Conservation (phyloP, 352 stramenopile species). For the Pythium myriotylum region DNA sequence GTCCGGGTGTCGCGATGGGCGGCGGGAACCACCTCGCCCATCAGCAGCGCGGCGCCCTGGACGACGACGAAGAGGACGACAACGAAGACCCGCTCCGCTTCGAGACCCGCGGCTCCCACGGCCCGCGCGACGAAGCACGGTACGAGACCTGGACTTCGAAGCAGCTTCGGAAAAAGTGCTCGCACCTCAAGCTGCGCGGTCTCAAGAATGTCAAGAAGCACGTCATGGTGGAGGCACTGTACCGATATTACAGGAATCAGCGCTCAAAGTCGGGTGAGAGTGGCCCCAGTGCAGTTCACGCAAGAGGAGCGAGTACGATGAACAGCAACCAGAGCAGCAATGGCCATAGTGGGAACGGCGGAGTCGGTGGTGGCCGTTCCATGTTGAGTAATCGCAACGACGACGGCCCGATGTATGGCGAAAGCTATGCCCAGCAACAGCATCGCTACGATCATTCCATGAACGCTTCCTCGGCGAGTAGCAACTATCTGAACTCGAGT, state of each 20-base stretch:
- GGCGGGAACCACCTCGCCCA: background rate
- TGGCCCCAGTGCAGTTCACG: background rate
- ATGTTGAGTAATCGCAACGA: conserved; percentile 11
- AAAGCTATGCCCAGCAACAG: conserved; percentile 12
- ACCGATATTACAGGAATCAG: conserved; percentile 76
- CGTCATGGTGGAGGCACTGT: conserved; percentile 83
- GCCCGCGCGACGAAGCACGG: conserved; percentile 54
- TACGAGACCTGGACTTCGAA: conserved; percentile 87
- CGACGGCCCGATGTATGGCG: conserved; percentile 8
- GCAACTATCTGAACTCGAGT: conserved; percentile 2
- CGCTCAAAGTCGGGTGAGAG: conserved; percentile 38
- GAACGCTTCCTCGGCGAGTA: conserved; percentile 18
- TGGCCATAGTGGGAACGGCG: conserved; percentile 6
- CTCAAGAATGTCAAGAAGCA: conserved; percentile 89
- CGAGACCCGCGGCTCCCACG: conserved; percentile 45
- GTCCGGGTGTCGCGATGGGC: background rate
- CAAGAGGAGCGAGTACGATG: background rate
- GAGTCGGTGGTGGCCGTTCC: background rate
- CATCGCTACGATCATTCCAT: conserved; percentile 14
- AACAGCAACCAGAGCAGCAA: conserved; percentile 12
- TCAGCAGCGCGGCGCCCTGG: background rate
- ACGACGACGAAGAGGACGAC: conserved; percentile 16
- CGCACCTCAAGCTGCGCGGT: conserved; percentile 73
- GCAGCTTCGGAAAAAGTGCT: conserved; percentile 82
- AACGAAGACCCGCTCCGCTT: conserved; percentile 27